phyloP scores from a whole-genome alignment of 306 rosid species.

The Vigna reflexopilosa region DNA sequence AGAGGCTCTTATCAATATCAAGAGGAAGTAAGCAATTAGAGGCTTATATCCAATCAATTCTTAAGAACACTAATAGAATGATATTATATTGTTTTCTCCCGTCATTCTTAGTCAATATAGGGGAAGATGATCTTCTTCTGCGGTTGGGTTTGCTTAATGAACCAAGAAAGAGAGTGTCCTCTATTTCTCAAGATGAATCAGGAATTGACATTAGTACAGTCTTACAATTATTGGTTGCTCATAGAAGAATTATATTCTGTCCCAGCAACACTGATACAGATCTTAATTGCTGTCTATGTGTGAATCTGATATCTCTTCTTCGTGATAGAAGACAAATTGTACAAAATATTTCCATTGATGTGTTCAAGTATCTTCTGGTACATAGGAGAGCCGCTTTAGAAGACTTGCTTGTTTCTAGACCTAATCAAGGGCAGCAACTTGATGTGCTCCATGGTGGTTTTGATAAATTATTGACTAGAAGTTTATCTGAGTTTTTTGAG shows the following conservation, averaged over 20 bases:
- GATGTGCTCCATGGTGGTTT: constrained; percentile 94
- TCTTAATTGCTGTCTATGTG: constrained; percentile 92
- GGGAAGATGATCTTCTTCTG: constrained; percentile 86
- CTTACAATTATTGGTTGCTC: constrained; percentile 88
- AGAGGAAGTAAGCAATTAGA: constrained; percentile 97
- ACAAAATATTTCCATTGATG: constrained; percentile 83
- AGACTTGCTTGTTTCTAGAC: constrained; percentile 88
- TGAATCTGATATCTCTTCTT: constrained; percentile 88
- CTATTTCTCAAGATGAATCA: constrained; percentile 66
- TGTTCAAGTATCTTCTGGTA: constrained; percentile 90
- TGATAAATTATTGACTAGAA: constrained; percentile 86
- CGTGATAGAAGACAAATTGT: constrained; percentile 78
- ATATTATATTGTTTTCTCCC: constrained; percentile 95
- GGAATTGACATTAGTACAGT: constrained; percentile 84
- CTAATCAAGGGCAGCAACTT: constrained; percentile 85
- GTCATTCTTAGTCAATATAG: constrained; percentile 72
- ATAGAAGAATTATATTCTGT: constrained; percentile 87
- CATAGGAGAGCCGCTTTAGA: constrained; percentile 91
- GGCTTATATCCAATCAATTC: constrained; percentile 92
- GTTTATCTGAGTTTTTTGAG: constrained; percentile 75
- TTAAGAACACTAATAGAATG: constrained; percentile 91
- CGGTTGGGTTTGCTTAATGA: constrained; percentile 73
- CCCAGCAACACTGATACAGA: constrained; percentile 94
- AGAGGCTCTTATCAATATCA: constrained; percentile 84
- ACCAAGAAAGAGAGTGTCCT: constrained; percentile 62